Percentiles rank a stretch among this genome's conserved stretches.
Evolutionary conservation across 768 basidiomycete species (phyloP).

Genomic region (Tulasnella sp.): DNA sequence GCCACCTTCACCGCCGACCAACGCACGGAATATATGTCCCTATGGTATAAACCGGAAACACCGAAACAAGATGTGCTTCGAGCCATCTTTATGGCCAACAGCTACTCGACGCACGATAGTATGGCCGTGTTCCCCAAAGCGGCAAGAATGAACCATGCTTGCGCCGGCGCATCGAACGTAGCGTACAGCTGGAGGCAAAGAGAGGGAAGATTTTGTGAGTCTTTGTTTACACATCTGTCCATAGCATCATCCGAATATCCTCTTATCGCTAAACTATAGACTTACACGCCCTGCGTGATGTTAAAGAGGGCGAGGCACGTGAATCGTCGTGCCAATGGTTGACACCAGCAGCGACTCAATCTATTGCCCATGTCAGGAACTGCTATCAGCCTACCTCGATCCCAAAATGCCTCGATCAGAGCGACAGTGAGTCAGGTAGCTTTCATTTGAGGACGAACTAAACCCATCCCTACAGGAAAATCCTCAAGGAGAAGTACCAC

Average conservation of each 20-base stretch:
- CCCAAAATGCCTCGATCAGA: slow-evolving; percentile 53
- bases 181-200: slow-evolving; percentile 49
- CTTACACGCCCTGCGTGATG: slow-evolving; percentile 56
- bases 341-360: neutral
- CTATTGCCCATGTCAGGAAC: slow-evolving; percentile 43
- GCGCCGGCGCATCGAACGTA: slow-evolving; percentile 61
- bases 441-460: neutral
- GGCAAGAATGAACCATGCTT: slow-evolving; percentile 66
- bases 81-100: slow-evolving; percentile 1
- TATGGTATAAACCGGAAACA: neutral
- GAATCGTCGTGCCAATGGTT: neutral
- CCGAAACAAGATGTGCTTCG: neutral
- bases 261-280: slow-evolving; percentile 41
- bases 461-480: slow-evolving; percentile 42
- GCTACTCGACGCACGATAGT: slow-evolving; percentile 4
- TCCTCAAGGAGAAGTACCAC: slow-evolving; percentile 50
- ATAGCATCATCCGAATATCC: neutral
- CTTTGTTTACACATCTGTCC: too few species aligned
- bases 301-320: slow-evolving; percentile 50
- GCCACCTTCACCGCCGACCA: neutral
- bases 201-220: slow-evolving; percentile 15
- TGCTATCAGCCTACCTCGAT: slow-evolving; percentile 59
- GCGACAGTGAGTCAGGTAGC: slow-evolving; percentile 44
- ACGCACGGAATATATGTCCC: neutral
- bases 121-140: slow-evolving; percentile 62